Conservation (phyloP, 345 rosid genomes). For the Reutealis trisperma region DNA sequence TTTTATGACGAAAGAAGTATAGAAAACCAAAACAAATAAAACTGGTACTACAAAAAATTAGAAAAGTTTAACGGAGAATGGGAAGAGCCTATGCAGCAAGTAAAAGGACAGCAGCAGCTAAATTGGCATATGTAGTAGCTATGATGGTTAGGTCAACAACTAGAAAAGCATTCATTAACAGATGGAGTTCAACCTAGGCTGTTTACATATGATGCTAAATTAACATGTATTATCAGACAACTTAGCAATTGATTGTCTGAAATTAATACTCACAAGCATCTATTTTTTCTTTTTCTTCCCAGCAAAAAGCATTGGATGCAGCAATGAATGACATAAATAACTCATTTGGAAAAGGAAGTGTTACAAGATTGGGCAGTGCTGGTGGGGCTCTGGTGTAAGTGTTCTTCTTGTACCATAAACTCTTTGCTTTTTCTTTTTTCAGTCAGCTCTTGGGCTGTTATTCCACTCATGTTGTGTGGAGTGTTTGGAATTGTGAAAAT, state of each 20-base stretch:
- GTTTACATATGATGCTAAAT: neutral
- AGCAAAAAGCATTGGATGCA: constrained; percentile 96
- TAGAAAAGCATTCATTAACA: neutral
- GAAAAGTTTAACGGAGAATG: no score
- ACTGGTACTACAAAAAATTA: neutral
- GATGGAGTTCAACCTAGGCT: neutral
- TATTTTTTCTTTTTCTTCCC: constrained; percentile 18
- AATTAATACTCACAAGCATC: neutral
- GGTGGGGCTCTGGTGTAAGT: constrained; percentile 94
- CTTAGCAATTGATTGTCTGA: constrained; percentile 1
- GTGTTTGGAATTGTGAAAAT: neutral
- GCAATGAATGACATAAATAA: constrained; percentile 89
- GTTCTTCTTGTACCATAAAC: constrained; percentile 9
- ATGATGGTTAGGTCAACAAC: no score
- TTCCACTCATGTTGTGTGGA: neutral
- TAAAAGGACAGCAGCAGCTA: neutral
- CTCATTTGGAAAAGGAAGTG: constrained; percentile 96
- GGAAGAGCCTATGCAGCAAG: neutral
- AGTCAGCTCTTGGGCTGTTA: neutral
- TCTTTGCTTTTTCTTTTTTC: neutral
- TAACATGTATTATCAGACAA: neutral
- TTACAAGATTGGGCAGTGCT: constrained; percentile 91
- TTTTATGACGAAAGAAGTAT: neutral
- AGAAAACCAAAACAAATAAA: neutral
- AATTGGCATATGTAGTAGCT: neutral